Base-by-base conservation (phyloP, 1,284 basidiomycete genomes). In the Puccinia triticina region DNA sequence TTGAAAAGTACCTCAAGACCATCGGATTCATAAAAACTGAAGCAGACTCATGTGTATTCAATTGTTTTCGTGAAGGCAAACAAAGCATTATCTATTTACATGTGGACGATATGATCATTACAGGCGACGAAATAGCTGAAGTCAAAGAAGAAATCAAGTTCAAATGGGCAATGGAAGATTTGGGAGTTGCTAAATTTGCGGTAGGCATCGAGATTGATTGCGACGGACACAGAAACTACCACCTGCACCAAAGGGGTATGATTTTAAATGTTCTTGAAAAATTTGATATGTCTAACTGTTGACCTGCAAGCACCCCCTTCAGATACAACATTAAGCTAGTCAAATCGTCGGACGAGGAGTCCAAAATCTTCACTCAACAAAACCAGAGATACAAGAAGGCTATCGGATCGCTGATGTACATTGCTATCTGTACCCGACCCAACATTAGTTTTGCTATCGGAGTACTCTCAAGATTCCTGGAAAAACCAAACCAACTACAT, bases 361-460 rank as follows among this genome's bases (percentile, higher is more conserved):
- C 29, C 14, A 26, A 3, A 4, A 2, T 26, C 5, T 74, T 74
- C 32, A 29, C 16, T 1, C 29, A 55, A 34, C 29, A 8, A 55
- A 74, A 74, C 34, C 23, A 2, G 12, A 3, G 18, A n/a, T 74
- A 74, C 23, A 7, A 21, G 18, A 50, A 43, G 11, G 29, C 53
- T 0, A 37, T 80, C 1, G 78, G 78, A 23, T 26, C 32, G 12
- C 67, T 80, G 10, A 80, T 50, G 29, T 80, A 80, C 55, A 37
- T 80, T 10, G 21, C 53, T 5, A 37, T 55, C 0, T 40, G 67
- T 23, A 80, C 78, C 1, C 32, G 53, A 2, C 69, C 69, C 1
- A 61, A 79, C 43, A 69, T 72, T 23, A 26, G 64, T 8, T 79
- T 53, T 72, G 66, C 67, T 23, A 50, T 71, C 8, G 50, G 78